Evolutionary conservation across 306 rosid genomes (phyloP), one percentile per base, ranked within the genome.

Genomic region (Betula pendula): DNA sequence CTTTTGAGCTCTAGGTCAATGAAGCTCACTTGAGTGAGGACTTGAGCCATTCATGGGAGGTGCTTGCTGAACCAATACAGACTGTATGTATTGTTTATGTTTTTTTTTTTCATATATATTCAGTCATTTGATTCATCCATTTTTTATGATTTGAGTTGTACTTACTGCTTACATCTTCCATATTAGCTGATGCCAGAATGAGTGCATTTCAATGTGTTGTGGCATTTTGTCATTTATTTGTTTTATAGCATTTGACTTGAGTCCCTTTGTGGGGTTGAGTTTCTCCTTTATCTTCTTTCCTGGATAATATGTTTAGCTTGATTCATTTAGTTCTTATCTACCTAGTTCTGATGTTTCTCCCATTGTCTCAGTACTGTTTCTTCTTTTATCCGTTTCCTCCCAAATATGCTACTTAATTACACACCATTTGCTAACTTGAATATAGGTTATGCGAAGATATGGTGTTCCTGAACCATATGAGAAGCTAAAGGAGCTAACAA

Each of bases 391-490:
- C 15, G 3, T 11, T 11, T 45, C 14, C 15, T 13, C 49, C 12
- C 49, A 2, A 45, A 9, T 38, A 38, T 10, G 49, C 15, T 9
- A 45, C 49, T 11, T 13, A 45, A 6, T 45, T 11, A 45, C 12
- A 5, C 27, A 16, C 40, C 45, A 50, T 16, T 70, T 79, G 52
- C 76, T 8, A 73, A 71, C 77, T 16, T 67, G 71, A 22, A 45
- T 75, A 29, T 49, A 92, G 96, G 97, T 95, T 50, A 95, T 95
- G 97, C 87, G 97, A 81, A 86, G 99, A 88, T 89, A 88, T 16
- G 97, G 90, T 77, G 94, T 95, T 82, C 96, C 99, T 0, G 97
- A 94, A 87, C 97, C 99, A 14, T 95, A 95, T 65, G 97, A 95
- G 84, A 95, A 92, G 88, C 78, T 95, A 29, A 95, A 95, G 80